phyloP scores from a whole-genome alignment of 1,284 basidiomycete species.

The Leccinum laetum region DNA sequence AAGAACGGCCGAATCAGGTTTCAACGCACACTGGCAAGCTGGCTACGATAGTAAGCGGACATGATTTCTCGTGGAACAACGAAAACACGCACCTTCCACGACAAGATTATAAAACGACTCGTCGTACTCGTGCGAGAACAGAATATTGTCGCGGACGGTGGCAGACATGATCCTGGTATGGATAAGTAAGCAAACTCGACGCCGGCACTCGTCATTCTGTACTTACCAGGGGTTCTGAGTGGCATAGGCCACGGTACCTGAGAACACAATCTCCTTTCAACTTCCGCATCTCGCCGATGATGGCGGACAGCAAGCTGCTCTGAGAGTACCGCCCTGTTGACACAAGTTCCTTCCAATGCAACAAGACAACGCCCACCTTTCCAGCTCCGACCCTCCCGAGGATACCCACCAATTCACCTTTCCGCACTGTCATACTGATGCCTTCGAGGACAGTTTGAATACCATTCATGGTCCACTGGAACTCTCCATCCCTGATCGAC shows the following conservation, averaged over 20 bases:
- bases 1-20: constrained; percentile 78
- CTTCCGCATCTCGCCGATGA: constrained; percentile 88
- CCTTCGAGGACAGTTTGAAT: constrained; percentile 71
- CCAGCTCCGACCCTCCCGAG: constrained; percentile 91
- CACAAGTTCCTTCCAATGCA: background rate
- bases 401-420: constrained; percentile 85
- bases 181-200: constrained; percentile 7
- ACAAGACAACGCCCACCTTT: constrained; percentile 55
- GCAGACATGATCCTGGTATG: constrained; percentile 73
- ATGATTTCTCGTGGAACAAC: background rate
- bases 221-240: constrained; percentile 85
- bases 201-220: background rate
- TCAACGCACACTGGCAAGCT: constrained; percentile 77
- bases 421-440: constrained; percentile 76
- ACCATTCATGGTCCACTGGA: constrained; percentile 69
- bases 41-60: background rate
- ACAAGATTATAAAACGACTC: constrained; percentile 74
- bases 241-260: constrained; percentile 85
- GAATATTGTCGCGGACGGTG: constrained; percentile 85
- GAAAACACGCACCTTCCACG: constrained; percentile 58
- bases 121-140: constrained; percentile 90
- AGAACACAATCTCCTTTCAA: constrained; percentile 60
- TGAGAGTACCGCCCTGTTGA: constrained; percentile 24
- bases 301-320: constrained; percentile 73
- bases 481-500: constrained; percentile 72